These are phyloP conservation scores for Annulohypoxylon stygium DNA, from an alignment of 495 filamentous ascomycete genomes.

Conservation along the genomic window DNA sequence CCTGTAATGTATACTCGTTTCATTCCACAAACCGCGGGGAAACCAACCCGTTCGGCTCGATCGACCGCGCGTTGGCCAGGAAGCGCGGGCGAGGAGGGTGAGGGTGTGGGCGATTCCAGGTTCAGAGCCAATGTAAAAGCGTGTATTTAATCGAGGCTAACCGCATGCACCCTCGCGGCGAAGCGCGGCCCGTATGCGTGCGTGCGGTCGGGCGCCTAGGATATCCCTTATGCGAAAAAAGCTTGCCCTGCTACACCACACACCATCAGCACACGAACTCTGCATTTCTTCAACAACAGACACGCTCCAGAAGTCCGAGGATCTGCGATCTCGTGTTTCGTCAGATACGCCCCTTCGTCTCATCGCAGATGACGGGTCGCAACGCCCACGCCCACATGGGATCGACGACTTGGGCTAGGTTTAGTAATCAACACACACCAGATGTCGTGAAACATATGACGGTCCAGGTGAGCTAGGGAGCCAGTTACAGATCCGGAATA, in stretches of 20 bases:
- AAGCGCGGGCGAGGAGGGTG: neutral
- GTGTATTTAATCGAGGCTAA: constrained; percentile 10
- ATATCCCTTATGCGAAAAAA: constrained; percentile 13
- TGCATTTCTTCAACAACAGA: neutral
- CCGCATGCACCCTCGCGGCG: constrained; percentile 2
- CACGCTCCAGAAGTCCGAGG: neutral
- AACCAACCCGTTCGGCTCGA: constrained; percentile 19
- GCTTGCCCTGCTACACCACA: neutral
- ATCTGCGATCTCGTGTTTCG: constrained; percentile 10
- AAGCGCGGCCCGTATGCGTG: constrained; percentile 11
- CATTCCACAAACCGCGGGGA: neutral
- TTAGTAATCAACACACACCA: neutral
- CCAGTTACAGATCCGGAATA: constrained; percentile 20
- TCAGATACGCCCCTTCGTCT: constrained; percentile 17
- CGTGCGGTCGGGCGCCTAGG: constrained; percentile 16
- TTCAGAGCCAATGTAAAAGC: constrained; percentile 1
- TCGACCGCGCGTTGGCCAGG: neutral
- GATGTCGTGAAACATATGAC: constrained; percentile 31
- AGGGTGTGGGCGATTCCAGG: neutral
- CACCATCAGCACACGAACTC: no score
- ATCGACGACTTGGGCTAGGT: neutral
- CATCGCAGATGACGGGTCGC: constrained; percentile 11
- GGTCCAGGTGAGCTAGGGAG: constrained; percentile 23
- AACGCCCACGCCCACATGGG: no score
- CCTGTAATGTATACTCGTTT: no score